Evolutionary conservation across 2,329 filamentous ascomycete species (phyloP).

Genomic region (Juglanconis juglandina): DNA sequence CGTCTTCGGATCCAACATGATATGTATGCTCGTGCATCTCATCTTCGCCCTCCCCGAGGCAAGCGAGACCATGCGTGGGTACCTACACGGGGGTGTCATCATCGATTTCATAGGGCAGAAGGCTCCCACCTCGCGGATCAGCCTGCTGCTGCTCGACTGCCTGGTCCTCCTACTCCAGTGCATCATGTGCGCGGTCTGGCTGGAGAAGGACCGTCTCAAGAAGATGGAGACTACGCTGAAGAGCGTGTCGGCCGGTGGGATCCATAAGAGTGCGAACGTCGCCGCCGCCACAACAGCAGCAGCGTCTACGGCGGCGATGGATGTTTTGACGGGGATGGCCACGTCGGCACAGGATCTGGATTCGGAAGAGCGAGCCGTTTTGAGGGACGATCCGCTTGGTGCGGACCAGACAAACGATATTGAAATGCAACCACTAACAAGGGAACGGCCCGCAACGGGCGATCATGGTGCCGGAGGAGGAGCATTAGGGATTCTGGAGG

Average conservation of each 20-base stretch:
- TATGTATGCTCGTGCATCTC: slow-evolving; percentile 60
- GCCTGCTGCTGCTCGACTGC: slow-evolving; percentile 54
- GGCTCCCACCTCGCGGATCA: slow-evolving; percentile 54
- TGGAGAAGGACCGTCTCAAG: slow-evolving; percentile 56
- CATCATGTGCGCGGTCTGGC: slow-evolving; percentile 61
- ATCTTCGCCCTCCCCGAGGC: slow-evolving; percentile 52
- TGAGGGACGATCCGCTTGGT: slow-evolving; percentile 34
- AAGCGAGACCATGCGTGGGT: slow-evolving; percentile 60
- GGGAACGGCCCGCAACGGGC: slow-evolving; percentile 13
- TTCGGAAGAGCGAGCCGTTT: slow-evolving; percentile 53
- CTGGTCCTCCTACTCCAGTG: slow-evolving; percentile 57
- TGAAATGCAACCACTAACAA: slow-evolving; percentile 40
- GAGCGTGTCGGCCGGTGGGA: slow-evolving; percentile 12
- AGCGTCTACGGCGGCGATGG: slow-evolving; percentile 16
- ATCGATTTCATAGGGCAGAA: slow-evolving; percentile 67
- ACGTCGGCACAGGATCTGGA: slow-evolving; percentile 47
- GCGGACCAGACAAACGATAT: slow-evolving; percentile 40
- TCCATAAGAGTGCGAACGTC: slow-evolving; percentile 15
- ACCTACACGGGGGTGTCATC: slow-evolving; percentile 64
- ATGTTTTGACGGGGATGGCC: slow-evolving; percentile 8
- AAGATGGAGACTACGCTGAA: slow-evolving; percentile 38
- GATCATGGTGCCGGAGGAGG: slow-evolving; percentile 25
- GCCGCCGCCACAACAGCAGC: slow-evolving; percentile 22
- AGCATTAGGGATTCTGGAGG: slow-evolving; percentile 11
- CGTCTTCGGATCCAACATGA: slow-evolving; percentile 54